Percentiles rank a stretch among this genome's conserved stretches.
Evolutionary conservation across 2,329 filamentous ascomycete species (phyloP).

Genomic region (Mariannaea sp.): DNA sequence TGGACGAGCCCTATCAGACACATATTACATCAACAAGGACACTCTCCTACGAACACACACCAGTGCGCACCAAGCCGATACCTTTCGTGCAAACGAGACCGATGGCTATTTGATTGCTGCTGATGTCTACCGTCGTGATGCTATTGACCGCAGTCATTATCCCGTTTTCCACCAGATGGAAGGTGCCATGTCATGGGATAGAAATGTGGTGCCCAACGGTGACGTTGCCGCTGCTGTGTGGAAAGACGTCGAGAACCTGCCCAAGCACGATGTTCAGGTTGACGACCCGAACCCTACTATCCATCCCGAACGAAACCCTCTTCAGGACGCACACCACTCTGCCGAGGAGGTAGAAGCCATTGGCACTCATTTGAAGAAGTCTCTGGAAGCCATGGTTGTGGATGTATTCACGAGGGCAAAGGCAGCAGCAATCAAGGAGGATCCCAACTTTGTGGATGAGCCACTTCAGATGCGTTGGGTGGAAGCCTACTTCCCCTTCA

Average conservation of each 20-base stretch:
- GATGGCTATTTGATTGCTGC: slow-evolving; percentile 89
- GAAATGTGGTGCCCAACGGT: slow-evolving; percentile 59
- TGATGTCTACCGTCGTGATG: slow-evolving; percentile 94
- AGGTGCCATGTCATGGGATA: slow-evolving; percentile 87
- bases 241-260: slow-evolving; percentile 72
- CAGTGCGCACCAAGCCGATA: slow-evolving; percentile 86
- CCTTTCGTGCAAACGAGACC: slow-evolving; percentile 73
- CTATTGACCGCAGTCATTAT: slow-evolving; percentile 93
- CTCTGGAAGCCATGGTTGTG: slow-evolving; percentile 86
- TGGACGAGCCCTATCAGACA: slow-evolving; percentile 85
- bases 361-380: slow-evolving; percentile 83
- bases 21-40: slow-evolving; percentile 88
- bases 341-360: slow-evolving; percentile 81
- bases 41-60: slow-evolving; percentile 93
- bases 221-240: slow-evolving; percentile 69
- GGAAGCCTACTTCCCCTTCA: slow-evolving; percentile 97
- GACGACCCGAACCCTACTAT: slow-evolving; percentile 82
- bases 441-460: slow-evolving; percentile 61
- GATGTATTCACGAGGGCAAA: slow-evolving; percentile 84
- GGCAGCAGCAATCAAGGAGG: slow-evolving; percentile 61
- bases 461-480: slow-evolving; percentile 90
- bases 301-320: slow-evolving; percentile 78
- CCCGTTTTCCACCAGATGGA: slow-evolving; percentile 99
- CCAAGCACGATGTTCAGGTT: slow-evolving; percentile 74
- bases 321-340: slow-evolving; percentile 74